Evolutionary conservation across 805 yeast genomes (phyloP), one percentile per base, ranked within the genome.

Genomic region (Dipodascus geniculatus): DNA sequence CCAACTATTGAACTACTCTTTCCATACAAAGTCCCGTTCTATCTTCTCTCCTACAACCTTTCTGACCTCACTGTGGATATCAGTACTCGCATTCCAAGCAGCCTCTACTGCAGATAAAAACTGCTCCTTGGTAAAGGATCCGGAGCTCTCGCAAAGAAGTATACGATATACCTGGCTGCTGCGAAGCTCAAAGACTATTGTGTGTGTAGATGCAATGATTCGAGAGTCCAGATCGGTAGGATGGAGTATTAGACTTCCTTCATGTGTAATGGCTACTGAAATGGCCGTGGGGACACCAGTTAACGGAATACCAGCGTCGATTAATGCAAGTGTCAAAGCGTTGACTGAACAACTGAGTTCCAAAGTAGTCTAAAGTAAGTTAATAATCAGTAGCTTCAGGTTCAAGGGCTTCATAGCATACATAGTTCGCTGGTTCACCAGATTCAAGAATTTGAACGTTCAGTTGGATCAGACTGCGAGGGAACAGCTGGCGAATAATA

Each of bases 221-320:
- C 60, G 65, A 2, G 83, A 71, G 1, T 53, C 49, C 38, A 76
- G 74, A 2, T 68, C 66, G 8, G 69, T 66, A 1, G 72, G 60
- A 1, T 93, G 91, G 50, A 73, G 69, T 1, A 70, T 50, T 8
- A 60, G 24, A 3, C 63, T 56, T 22, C 68, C 66, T 31, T 65
- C 61, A 22, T 56, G 57, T 2, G 61, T 51, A 2, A 76, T 61
- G 6, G 76, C 73, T n/a, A 81, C 65, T 2, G 81, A 70, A 0
- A 77, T 69, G 17, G 89, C 79, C 0, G 79, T 75, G 60, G 83
- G 82, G 0, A 89, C 77, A n/a, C 76, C 68, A 50, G 74, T 71
- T 53, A 91, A 67, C 0, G 88, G 83, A 19, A 90, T 74, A 49
- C 87, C 88, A 3, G 96, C 85, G 66, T 89, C 91, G 1, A 89